Conservation (phyloP, 2,329 filamentous ascomycete genomes). For the Teratosphaeria gauchensis region DNA sequence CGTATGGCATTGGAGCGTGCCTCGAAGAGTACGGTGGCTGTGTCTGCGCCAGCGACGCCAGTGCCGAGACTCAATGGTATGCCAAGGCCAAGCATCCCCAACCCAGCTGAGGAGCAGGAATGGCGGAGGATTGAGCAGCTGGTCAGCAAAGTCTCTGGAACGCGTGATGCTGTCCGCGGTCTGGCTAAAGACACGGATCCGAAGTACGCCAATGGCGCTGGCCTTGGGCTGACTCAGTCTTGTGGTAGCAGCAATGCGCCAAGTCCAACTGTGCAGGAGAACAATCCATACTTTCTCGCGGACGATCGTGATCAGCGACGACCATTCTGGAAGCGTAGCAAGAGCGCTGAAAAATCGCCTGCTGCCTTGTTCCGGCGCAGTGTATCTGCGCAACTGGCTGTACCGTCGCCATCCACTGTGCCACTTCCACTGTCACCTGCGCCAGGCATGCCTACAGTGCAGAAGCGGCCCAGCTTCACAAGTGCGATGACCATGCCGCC, state of each 20-base stretch:
- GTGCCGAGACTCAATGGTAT: constrained; percentile 13
- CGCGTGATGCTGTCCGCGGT: constrained; percentile 76
- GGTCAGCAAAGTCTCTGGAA: constrained; percentile 76
- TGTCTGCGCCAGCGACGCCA: constrained; percentile 18
- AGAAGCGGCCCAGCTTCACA: constrained; percentile 21
- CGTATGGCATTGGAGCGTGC: constrained; percentile 75
- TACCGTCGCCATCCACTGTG: constrained; percentile 32
- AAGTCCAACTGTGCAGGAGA: constrained; percentile 26
- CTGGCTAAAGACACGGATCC: constrained; percentile 76
- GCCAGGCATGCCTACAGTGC: constrained; percentile 27
- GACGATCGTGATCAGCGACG: constrained; percentile 2
- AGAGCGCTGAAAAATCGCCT: constrained; percentile 41
- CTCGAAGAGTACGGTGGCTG: constrained; percentile 32
- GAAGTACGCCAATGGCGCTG: constrained; percentile 41
- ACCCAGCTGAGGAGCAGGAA: constrained; percentile 60
- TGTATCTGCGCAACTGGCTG: constrained; percentile 44
- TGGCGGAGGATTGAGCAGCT: constrained; percentile 81
- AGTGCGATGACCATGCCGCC: constrained; percentile 7
- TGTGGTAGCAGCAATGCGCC: constrained; percentile 23
- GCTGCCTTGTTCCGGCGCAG: constrained; percentile 38
- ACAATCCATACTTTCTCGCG: constrained; percentile 21
- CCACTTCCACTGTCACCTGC: constrained; percentile 20
- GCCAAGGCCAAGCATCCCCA: constrained; percentile 8
- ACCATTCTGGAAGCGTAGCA: constrained; percentile 87
- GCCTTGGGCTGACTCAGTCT: constrained; percentile 21